These are phyloP conservation scores for Pythium scleroteichum DNA, from an alignment of 352 stramenopile species.

Conservation along the genomic window DNA sequence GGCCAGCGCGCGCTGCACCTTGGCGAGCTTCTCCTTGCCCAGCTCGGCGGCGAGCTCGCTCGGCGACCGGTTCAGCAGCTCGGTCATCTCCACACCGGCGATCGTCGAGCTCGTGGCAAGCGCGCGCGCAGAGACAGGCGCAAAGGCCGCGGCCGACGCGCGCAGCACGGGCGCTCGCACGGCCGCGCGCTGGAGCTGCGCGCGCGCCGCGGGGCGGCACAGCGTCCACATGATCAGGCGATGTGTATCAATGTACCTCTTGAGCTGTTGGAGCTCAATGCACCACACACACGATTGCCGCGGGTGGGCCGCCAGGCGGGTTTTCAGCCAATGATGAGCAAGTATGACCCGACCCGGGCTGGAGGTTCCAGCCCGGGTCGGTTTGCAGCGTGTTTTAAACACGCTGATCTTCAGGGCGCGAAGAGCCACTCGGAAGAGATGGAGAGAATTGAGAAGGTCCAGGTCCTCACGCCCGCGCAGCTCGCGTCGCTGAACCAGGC, in stretches of 20 bases:
- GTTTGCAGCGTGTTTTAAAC: slow-evolving; percentile 24
- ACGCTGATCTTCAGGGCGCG: slow-evolving; percentile 1
- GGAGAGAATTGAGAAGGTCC: slow-evolving; percentile 58
- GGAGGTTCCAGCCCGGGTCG: too few relatives aligned
- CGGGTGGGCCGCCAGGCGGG: slow-evolving; percentile 10
- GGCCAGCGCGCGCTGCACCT: slow-evolving; percentile 43
- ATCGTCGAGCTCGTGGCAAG: slow-evolving; percentile 13
- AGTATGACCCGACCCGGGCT: too few relatives aligned
- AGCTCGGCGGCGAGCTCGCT: slow-evolving; percentile 42
- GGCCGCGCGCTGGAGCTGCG: slow-evolving; percentile 35
- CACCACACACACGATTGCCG: slow-evolving; percentile 19
- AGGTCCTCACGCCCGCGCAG: slow-evolving; percentile 65
- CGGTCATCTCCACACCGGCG: slow-evolving; percentile 50
- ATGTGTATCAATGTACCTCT: slow-evolving; percentile 22
- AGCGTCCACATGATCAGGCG: slow-evolving; percentile 55
- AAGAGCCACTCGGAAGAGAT: slow-evolving; percentile 3
- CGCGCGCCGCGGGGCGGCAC: slow-evolving; percentile 50
- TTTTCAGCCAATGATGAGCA: slow-evolving; percentile 20
- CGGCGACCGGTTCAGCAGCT: slow-evolving; percentile 43
- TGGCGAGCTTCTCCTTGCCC: slow-evolving; percentile 30
- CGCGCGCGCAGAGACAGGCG: background rate
- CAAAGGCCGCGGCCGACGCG: slow-evolving; percentile 22
- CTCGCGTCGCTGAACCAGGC: slow-evolving; percentile 66
- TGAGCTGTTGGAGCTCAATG: slow-evolving; percentile 1
- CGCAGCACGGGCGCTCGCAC: slow-evolving; percentile 17